A percentile compares a stretch with the other conserved stretches of the same genome.
phyloP scores from a whole-genome alignment of 2,329 filamentous ascomycete species.

The Onygenales sp. region DNA sequence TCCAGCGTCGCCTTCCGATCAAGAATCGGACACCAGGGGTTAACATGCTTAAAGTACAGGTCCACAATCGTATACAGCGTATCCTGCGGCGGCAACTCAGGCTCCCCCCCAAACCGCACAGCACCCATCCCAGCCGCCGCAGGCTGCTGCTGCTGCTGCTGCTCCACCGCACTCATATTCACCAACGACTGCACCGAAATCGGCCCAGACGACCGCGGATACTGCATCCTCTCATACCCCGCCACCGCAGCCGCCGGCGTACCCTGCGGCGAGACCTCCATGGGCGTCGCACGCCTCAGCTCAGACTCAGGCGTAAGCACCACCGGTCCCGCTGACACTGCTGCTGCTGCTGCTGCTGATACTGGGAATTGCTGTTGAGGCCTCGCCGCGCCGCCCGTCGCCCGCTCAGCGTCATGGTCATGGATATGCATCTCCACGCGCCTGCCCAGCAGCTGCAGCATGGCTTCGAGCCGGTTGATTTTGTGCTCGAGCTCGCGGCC shows the following conservation, averaged over 20 bases:
- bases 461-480: constrained; percentile 44
- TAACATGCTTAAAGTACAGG: constrained; percentile 55
- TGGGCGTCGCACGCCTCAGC: not conserved
- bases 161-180: not conserved
- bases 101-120: constrained; percentile 14
- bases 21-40: constrained; percentile 47
- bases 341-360: too few relatives aligned
- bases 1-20: constrained; percentile 36
- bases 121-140: not conserved
- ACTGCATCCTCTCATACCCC: not conserved
- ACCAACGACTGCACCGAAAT: constrained; percentile 2
- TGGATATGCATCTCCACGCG: constrained; percentile 1
- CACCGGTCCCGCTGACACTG: not conserved
- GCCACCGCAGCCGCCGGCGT: not conserved
- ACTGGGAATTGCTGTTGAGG: not conserved
- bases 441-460: constrained; percentile 8
- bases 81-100: constrained; percentile 50
- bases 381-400: not conserved
- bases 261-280: not conserved
- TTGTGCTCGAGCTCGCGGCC: constrained; percentile 51
- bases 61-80: constrained; percentile 51
- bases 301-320: not conserved
- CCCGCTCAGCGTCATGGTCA: constrained; percentile 1
- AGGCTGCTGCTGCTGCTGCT: not conserved
- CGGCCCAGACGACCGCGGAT: not conserved